Evolutionary conservation across 1,139 yeast genomes (phyloP).

Genomic region (Saccharomyces hybrid): DNA sequence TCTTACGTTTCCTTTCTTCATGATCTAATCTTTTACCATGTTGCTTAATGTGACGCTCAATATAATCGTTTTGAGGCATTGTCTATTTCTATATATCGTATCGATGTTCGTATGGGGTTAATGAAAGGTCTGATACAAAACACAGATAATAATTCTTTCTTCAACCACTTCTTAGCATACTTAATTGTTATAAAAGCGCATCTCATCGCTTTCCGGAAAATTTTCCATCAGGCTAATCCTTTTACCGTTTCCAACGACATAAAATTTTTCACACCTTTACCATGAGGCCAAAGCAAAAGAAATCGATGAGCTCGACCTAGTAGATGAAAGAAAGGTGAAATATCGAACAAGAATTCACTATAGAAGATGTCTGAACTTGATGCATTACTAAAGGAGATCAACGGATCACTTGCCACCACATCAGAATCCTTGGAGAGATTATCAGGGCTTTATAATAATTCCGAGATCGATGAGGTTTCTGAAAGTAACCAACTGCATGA

Average conservation of each 20-base stretch:
- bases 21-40: too few relatives aligned
- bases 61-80: constrained; percentile 98
- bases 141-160: not conserved
- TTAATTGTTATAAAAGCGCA: constrained; percentile 3
- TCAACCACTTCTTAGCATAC: not conserved
- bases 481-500: constrained; percentile 5
- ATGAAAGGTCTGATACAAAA: too few relatives aligned
- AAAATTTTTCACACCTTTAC: not conserved
- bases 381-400: constrained; percentile 16
- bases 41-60: constrained; percentile 95
- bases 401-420: constrained; percentile 26
- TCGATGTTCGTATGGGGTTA: too few relatives aligned
- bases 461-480: constrained; percentile 3
- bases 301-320: constrained; percentile 2
- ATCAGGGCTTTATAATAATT: constrained; percentile 11
- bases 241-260: not conserved
- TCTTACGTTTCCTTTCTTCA: too few relatives aligned
- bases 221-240: constrained; percentile 2
- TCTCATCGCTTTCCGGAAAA: constrained; percentile 13
- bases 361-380: constrained; percentile 24
- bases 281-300: not conserved
- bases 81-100: not conserved
- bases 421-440: too few relatives aligned
- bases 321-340: too few relatives aligned
- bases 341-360: too few relatives aligned